These are phyloP conservation scores for Oryza punctata DNA, from an alignment of 176 grass and related monocot species.

Conservation along the genomic window DNA sequence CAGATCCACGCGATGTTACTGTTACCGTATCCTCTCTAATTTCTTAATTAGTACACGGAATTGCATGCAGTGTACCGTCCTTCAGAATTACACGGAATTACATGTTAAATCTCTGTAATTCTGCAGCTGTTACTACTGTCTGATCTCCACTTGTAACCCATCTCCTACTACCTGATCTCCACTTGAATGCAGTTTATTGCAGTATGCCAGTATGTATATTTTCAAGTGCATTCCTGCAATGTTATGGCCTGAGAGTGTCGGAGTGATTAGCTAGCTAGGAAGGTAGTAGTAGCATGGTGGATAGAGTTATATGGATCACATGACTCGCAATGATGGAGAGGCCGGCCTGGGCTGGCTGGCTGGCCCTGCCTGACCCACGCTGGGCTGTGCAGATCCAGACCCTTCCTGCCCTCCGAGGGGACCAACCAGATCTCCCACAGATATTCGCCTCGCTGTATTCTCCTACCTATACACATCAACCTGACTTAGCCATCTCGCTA, in stretches of 20 bases:
- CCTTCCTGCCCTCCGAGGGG: constrained; percentile 31
- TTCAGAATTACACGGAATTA: neutral
- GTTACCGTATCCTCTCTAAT: neutral
- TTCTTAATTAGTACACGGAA: neutral
- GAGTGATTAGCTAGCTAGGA: neutral
- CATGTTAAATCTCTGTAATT: neutral
- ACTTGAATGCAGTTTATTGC: neutral
- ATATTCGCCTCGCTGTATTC: constrained; percentile 20
- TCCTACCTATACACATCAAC: constrained; percentile 10
- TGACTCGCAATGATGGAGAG: constrained; percentile 53
- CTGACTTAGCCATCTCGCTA: neutral
- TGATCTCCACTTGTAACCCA: neutral
- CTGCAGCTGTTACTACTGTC: too few species aligned
- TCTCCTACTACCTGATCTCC: neutral
- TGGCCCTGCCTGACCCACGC: constrained; percentile 7
- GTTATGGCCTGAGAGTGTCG: neutral
- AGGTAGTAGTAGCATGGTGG: neutral
- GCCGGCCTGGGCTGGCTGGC: neutral
- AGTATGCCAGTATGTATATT: too few species aligned
- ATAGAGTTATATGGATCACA: constrained; percentile 46
- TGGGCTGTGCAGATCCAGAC: constrained; percentile 50
- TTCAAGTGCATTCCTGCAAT: neutral
- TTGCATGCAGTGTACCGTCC: neutral
- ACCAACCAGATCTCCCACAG: constrained; percentile 45
- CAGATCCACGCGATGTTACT: neutral